Evolutionary conservation across 148 eudicot species (phyloP).

Genomic region (Persicaria tinctoria): DNA sequence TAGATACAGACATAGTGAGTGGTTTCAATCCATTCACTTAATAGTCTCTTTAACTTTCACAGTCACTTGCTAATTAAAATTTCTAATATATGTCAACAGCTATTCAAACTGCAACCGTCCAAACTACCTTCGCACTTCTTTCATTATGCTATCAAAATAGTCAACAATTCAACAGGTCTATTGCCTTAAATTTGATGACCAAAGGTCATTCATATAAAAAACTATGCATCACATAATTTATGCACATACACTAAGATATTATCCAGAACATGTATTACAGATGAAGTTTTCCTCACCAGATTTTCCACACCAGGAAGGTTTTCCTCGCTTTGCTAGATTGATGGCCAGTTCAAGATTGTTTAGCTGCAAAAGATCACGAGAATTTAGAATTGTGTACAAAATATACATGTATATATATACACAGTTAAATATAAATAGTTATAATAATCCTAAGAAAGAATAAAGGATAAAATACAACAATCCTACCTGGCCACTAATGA

Average conservation of each 20-base stretch:
- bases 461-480: neutral
- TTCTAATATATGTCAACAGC: neutral
- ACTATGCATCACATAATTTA: neutral
- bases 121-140: neutral
- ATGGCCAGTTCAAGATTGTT: constrained; percentile 82
- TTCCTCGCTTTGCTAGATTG: constrained; percentile 79
- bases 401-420: too few species aligned
- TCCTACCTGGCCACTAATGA: constrained; percentile 70
- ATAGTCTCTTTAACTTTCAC: neutral
- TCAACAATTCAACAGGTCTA: neutral
- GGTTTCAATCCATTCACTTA: neutral
- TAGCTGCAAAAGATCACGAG: constrained; percentile 32
- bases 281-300: constrained; percentile 30
- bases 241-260: neutral
- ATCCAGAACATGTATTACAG: neutral
- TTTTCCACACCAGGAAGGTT: constrained; percentile 83
- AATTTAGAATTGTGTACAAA: neutral
- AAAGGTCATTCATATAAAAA: neutral
- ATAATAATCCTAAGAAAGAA: neutral
- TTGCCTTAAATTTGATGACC: neutral
- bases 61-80: neutral
- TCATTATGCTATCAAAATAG: neutral
- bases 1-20: neutral
- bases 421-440: neutral
- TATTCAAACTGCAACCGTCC: neutral